Conservation (phyloP, 148 eudicot genomes). For the Polygonum aviculare region DNA sequence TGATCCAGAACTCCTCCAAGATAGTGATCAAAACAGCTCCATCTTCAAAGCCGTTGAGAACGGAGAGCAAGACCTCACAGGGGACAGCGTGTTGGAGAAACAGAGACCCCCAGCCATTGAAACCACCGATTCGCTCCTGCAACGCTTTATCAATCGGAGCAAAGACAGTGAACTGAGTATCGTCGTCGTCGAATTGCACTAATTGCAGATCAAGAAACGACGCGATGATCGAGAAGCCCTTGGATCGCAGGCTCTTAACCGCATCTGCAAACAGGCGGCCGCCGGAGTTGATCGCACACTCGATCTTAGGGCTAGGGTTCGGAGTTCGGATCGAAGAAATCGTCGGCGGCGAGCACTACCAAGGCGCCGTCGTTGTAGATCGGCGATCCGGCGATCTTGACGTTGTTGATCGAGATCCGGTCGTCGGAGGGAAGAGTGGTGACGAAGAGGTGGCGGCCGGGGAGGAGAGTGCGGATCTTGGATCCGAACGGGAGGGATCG, state of each 20-base stretch:
- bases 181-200: conserved; percentile 8
- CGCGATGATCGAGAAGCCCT: conserved; percentile 49
- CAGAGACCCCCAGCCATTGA: conserved; percentile 23
- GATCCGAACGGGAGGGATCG: conserved; percentile 40
- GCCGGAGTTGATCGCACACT: conserved; percentile 7
- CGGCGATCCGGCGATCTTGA: conserved; percentile 23
- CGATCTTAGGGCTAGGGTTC: conserved; percentile 6
- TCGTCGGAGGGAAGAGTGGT: conserved; percentile 23
- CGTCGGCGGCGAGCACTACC: conserved; percentile 27
- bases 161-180: conserved; percentile 33
- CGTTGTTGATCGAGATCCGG: conserved; percentile 31
- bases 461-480: conserved; percentile 37
- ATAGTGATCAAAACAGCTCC: conserved; percentile 28
- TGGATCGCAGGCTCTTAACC: conserved; percentile 27
- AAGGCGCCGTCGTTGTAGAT: conserved; percentile 51
- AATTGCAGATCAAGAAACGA: conserved; percentile 59
- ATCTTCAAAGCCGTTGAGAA: conserved; percentile 20
- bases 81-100: conserved; percentile 49
- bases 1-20: conserved; percentile 34
- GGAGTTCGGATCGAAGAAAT: conserved; percentile 34
- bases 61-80: conserved; percentile 26
- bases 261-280: conserved; percentile 23
- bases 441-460: conserved; percentile 25
- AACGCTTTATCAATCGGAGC: conserved; percentile 41
- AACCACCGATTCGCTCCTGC: conserved; percentile 26